Conservation (phyloP, 179 eudicot species). For the Spergularia azorica region DNA sequence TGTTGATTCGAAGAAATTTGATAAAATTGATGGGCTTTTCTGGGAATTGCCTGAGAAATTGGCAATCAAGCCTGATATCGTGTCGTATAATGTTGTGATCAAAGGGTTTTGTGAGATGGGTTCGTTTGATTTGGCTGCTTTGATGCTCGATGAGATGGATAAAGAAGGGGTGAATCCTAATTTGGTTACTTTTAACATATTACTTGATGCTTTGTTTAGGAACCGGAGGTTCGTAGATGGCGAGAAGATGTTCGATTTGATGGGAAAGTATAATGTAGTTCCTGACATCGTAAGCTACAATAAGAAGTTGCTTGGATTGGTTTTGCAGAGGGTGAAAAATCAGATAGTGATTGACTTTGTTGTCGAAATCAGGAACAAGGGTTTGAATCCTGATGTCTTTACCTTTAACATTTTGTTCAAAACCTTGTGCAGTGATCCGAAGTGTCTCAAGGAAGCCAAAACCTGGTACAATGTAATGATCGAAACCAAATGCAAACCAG, state of each 20-base stretch:
- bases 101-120: slow-evolving; percentile 52
- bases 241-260: slow-evolving; percentile 52
- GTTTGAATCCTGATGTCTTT: slow-evolving; percentile 44
- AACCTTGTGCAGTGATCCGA: slow-evolving; percentile 43
- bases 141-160: slow-evolving; percentile 47
- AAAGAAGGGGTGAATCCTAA: slow-evolving; percentile 42
- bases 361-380: slow-evolving; percentile 38
- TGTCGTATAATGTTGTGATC: slow-evolving; percentile 56
- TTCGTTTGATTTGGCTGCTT: slow-evolving; percentile 39
- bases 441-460: slow-evolving; percentile 50
- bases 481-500: slow-evolving; percentile 32
- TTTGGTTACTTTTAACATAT: slow-evolving; percentile 49
- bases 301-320: slow-evolving; percentile 48
- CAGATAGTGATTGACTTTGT: slow-evolving; percentile 43
- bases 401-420: slow-evolving; percentile 51
- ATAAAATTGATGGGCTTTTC: slow-evolving; percentile 40
- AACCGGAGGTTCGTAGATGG: slow-evolving; percentile 42
- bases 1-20: slow-evolving; percentile 44
- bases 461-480: slow-evolving; percentile 49
- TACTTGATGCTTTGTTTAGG: slow-evolving; percentile 46
- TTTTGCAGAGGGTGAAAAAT: slow-evolving; percentile 31
- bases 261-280: slow-evolving; percentile 37
- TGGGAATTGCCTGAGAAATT: slow-evolving; percentile 41
- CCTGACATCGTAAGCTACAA: slow-evolving; percentile 57
- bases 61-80: slow-evolving; percentile 40